These are phyloP conservation scores for Orbilia ellipsospora DNA, from an alignment of 2,329 filamentous ascomycete species.

Conservation along the genomic window DNA sequence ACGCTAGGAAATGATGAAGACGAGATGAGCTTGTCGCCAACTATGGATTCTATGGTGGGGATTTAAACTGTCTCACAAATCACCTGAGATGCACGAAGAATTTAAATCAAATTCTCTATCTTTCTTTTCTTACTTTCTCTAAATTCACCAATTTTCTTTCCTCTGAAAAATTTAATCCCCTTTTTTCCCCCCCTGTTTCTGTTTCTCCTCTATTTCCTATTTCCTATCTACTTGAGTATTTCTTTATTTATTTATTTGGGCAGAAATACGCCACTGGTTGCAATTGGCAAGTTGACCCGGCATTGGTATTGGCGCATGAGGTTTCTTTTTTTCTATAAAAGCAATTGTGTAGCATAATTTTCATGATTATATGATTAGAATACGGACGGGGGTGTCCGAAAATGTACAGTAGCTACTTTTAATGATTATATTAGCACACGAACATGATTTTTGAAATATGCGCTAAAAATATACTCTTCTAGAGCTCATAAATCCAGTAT, in stretches of 20 bases:
- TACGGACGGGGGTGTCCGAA: too few relatives aligned
- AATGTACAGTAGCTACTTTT: too few relatives aligned
- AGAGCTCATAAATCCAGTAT: background rate
- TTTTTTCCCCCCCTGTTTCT: background rate
- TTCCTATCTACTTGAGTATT: background rate
- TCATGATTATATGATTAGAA: too few relatives aligned
- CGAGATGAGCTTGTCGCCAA: conserved; percentile 29
- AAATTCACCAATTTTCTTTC: too few relatives aligned
- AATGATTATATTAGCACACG: too few relatives aligned
- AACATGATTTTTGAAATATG: too few relatives aligned
- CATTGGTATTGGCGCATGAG: too few relatives aligned
- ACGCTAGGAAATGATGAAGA: conserved; percentile 51
- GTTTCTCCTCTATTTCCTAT: background rate
- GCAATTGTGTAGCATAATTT: too few relatives aligned
- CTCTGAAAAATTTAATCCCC: too few relatives aligned
- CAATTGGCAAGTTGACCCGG: background rate
- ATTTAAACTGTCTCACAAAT: background rate
- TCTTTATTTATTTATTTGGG: background rate
- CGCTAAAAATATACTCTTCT: too few relatives aligned
- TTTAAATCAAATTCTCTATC: background rate
- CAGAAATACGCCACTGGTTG: background rate
- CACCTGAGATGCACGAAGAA: too few relatives aligned
- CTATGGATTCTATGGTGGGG: conserved; percentile 4
- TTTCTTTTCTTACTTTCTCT: conserved; percentile 7
- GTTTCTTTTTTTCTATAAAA: too few relatives aligned